phyloP scores from a whole-genome alignment of 2,329 filamentous ascomycete genomes.

The Phialocephala sp. region DNA sequence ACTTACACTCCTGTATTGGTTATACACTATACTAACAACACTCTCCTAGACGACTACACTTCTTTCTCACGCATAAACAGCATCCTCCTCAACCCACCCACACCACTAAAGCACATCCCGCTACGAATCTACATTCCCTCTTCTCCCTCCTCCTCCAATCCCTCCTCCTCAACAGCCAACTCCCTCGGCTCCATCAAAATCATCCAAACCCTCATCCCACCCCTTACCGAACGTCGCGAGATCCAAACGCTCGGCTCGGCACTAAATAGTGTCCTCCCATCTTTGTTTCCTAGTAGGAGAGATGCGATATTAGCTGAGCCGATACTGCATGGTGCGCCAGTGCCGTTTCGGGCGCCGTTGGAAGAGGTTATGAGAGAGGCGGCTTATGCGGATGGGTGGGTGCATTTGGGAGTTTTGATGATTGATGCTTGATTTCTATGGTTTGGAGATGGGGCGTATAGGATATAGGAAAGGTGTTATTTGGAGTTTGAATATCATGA shows the following conservation, averaged over 20 bases:
- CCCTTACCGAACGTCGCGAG: constrained; percentile 52
- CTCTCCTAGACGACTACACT: constrained; percentile 67
- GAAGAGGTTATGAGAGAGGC: constrained; percentile 84
- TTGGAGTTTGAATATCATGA: background rate
- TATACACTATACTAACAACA: constrained; percentile 9
- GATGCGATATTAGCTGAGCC: constrained; percentile 84
- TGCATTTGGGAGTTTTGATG: constrained; percentile 72
- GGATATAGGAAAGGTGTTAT: background rate
- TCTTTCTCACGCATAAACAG: constrained; percentile 77
- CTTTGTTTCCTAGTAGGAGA: constrained; percentile 83
- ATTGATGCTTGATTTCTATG: constrained; percentile 28
- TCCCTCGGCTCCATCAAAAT: constrained; percentile 66
- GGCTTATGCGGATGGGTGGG: constrained; percentile 90
- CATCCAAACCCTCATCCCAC: constrained; percentile 75
- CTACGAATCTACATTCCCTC: constrained; percentile 84
- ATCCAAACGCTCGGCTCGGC: constrained; percentile 77
- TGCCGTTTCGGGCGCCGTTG: constrained; percentile 80
- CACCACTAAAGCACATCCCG: constrained; percentile 81
- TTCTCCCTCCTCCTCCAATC: constrained; percentile 54
- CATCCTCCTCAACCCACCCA: constrained; percentile 76
- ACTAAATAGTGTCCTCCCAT: constrained; percentile 76
- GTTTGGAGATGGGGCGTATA: background rate
- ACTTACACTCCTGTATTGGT: too few species aligned
- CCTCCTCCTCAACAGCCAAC: constrained; percentile 54
- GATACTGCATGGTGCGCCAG: constrained; percentile 81